Percentiles rank a stretch among this genome's conserved stretches.
These are phyloP conservation scores for Aspergillus sclerotioniger DNA, from an alignment of 495 filamentous ascomycete species.

Conservation along the genomic window DNA sequence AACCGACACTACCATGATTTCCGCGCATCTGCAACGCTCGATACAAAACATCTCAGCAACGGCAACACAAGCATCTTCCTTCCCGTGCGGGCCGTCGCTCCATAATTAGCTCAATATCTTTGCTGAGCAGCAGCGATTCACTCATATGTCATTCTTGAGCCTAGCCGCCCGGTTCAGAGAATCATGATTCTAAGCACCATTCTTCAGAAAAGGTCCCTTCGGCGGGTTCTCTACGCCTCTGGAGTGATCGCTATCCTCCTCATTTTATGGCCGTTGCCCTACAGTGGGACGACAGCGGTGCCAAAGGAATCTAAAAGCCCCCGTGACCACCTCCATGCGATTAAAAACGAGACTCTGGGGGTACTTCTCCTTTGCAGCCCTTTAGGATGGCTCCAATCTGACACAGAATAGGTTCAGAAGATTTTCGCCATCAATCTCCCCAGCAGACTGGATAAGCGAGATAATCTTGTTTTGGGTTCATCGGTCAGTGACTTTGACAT, in stretches of 20 bases:
- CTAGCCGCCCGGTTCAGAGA: not conserved
- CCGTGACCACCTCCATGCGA: slow-evolving; percentile 3
- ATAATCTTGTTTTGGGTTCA: slow-evolving; percentile 54
- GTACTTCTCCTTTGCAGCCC: slow-evolving; percentile 6
- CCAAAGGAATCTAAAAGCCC: not conserved
- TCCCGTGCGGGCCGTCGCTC: not conserved
- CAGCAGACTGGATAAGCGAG: slow-evolving; percentile 56
- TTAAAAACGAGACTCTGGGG: slow-evolving; percentile 27
- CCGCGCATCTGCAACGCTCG: not conserved
- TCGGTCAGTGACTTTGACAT: slow-evolving; percentile 49
- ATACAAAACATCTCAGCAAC: not conserved
- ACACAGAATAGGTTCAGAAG: slow-evolving; percentile 51
- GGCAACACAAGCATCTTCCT: not conserved
- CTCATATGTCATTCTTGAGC: not conserved
- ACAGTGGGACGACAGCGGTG: not conserved
- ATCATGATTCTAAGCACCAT: slow-evolving; percentile 9
- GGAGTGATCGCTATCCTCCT: slow-evolving; percentile 9
- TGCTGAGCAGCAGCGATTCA: not conserved
- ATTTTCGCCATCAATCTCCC: slow-evolving; percentile 60
- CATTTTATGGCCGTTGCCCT: slow-evolving; percentile 10
- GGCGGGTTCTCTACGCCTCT: slow-evolving; percentile 1
- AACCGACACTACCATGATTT: not conserved
- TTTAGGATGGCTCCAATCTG: not conserved
- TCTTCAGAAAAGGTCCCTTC: slow-evolving; percentile 8
- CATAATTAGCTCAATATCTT: not conserved